Percentiles rank a stretch among this genome's conserved stretches.
Conservation (phyloP, 1,139 yeast species). For the Chernovozyma sophiae-reginae region DNA sequence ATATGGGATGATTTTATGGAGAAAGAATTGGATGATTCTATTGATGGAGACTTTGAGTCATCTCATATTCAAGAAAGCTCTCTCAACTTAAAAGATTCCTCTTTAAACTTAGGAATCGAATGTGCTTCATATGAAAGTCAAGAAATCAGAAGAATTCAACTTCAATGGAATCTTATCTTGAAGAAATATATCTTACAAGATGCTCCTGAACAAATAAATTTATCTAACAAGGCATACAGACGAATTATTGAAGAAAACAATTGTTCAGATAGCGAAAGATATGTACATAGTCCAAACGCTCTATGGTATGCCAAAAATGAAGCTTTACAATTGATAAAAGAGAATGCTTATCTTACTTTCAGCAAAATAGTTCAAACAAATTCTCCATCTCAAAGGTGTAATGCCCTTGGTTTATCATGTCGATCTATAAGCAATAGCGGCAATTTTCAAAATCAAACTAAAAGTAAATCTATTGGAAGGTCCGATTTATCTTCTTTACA, state of each 20-base stretch:
- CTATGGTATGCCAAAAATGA: slow-evolving; percentile 42
- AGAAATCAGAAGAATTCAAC: not conserved
- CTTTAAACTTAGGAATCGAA: no score
- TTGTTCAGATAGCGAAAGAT: no score
- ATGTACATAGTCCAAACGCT: slow-evolving; percentile 32
- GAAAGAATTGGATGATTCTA: slow-evolving; percentile 17
- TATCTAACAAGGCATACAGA: slow-evolving; percentile 32
- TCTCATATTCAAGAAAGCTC: slow-evolving; percentile 7
- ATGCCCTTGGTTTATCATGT: slow-evolving; percentile 6
- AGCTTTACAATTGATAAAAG: slow-evolving; percentile 39
- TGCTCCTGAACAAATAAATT: slow-evolving; percentile 43
- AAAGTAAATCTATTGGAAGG: not conserved
- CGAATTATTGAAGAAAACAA: slow-evolving; percentile 27
- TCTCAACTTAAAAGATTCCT: slow-evolving; percentile 2
- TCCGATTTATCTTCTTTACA: not conserved
- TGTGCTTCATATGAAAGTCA: not conserved
- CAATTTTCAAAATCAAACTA: not conserved
- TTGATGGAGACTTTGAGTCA: slow-evolving; percentile 11
- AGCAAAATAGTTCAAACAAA: slow-evolving; percentile 4
- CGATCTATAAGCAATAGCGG: not conserved
- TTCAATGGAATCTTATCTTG: slow-evolving; percentile 30
- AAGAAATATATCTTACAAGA: slow-evolving; percentile 26
- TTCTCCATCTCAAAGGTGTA: not conserved
- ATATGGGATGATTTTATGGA: slow-evolving; percentile 29
- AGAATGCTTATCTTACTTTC: slow-evolving; percentile 35